Evolutionary conservation across 2,329 filamentous ascomycete species (phyloP), one percentile per base, ranked within the genome.

Genomic region (Xylaria polymorpha): DNA sequence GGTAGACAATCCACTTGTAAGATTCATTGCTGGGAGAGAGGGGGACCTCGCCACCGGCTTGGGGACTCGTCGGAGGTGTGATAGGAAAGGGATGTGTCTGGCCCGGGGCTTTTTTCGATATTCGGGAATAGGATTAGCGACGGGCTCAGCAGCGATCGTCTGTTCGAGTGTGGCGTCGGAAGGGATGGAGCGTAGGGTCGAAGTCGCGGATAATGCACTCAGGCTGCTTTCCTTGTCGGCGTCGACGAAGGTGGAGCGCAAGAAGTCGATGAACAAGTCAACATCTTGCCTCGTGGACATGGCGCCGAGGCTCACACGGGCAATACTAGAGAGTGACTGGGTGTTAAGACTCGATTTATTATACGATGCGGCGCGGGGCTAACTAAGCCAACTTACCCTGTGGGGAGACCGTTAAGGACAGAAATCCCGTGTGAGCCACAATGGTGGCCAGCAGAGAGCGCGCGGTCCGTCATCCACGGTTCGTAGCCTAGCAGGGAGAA

Each of bases 221-320:
- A 56, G 51, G 32, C 39, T 37, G 67, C 68, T 69, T 12, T 72
- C 72, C 35, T 68, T 71, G 39, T 70, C 62, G 35, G 67, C 64
- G 61, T 79, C 75, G 43, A 81, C 70, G 56, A 83, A 84, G 1
- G 77, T 77, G n/a, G 78, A 73, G 4, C 77, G 79, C 12, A 87
- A 73, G 66, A 88, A 88, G 3, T 77, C 69, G 8, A 87, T 60
- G 44, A 88, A 83, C 0, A 77, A 75, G 22, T 87, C 82, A 15
- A 90, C 82, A 70, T 91, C 89, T 3, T 80, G 77, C 22, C 82
- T 76, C 1, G 86, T 89, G 69, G 85, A 89, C 86, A 89, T 89
- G 14, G 88, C 87, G 0, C 89, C 89, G 1, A 91, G 79, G 67
- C 87, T 89, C 6, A 85, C 86, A 22, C 89, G 82, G 7, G 90